Percentiles rank a stretch among this genome's conserved stretches.
Conservation (phyloP, 306 rosid species). For the Sechiopsis laciniata region DNA sequence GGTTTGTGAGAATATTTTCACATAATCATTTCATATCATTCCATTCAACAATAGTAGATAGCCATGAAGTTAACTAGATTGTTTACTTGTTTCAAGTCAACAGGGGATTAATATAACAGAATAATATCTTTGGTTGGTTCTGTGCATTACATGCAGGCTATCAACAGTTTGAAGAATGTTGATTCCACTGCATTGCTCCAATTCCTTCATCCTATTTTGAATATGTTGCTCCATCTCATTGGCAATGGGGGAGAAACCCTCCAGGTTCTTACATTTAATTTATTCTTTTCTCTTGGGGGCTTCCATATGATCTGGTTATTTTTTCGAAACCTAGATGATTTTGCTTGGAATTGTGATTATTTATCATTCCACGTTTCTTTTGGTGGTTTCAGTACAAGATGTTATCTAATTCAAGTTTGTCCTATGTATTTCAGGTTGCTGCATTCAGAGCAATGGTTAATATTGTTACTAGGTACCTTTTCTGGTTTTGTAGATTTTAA, state of each 20-base stretch:
- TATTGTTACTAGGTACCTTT: slow-evolving; percentile 79
- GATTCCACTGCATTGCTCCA: slow-evolving; percentile 98
- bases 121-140: neutral
- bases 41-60: neutral
- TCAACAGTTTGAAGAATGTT: slow-evolving; percentile 96
- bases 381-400: slow-evolving; percentile 22
- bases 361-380: neutral
- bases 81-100: neutral
- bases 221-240: slow-evolving; percentile 97
- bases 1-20: neutral
- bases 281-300: neutral
- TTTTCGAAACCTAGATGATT: neutral
- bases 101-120: neutral
- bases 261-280: slow-evolving; percentile 53
- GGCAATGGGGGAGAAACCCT: slow-evolving; percentile 99
- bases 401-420: slow-evolving; percentile 29
- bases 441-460: slow-evolving; percentile 99
- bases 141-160: slow-evolving; percentile 55
- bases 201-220: slow-evolving; percentile 94
- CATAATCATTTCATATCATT: neutral
- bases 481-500: slow-evolving; percentile 25
- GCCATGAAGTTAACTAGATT: slow-evolving; percentile 1
- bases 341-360: neutral
- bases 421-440: slow-evolving; percentile 68
- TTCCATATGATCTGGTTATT: neutral